Conservation (phyloP, 306 rosid species). For the Urtica urens region DNA sequence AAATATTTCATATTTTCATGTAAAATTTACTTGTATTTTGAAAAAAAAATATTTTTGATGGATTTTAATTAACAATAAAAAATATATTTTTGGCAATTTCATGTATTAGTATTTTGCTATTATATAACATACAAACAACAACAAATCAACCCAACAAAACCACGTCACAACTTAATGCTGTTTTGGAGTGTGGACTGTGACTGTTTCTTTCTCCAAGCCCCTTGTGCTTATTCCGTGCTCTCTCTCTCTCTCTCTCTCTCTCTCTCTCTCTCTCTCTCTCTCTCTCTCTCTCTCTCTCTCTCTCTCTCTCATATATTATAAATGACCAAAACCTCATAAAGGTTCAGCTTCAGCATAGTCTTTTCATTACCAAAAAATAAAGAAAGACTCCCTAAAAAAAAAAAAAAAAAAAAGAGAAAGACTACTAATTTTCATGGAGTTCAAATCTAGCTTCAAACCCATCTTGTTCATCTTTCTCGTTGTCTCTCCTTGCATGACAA, state of each 20-base stretch:
- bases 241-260: neutral
- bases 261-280: neutral
- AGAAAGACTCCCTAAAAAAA: neutral
- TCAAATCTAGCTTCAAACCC: slow-evolving; percentile 29
- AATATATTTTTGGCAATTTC: too few species aligned
- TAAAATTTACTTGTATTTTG: too few species aligned
- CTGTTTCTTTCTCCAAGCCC: slow-evolving; percentile 17
- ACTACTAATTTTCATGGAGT: slow-evolving; percentile 32
- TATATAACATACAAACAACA: slow-evolving; percentile 32
- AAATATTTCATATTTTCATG: too few species aligned
- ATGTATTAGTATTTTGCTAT: too few species aligned
- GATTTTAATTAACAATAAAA: too few species aligned
- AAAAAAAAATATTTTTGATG: too few species aligned
- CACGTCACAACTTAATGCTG: slow-evolving; percentile 30
- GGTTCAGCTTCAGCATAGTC: too few species aligned
- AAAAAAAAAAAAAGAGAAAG: neutral
- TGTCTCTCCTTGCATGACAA: slow-evolving; percentile 26
- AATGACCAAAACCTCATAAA: neutral
- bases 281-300: neutral
- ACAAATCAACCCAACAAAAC: slow-evolving; percentile 43
- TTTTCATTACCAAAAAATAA: too few species aligned
- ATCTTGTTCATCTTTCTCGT: slow-evolving; percentile 25
- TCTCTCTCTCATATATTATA: slow-evolving; percentile 6
- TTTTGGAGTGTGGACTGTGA: slow-evolving; percentile 50
- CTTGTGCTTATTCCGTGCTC: slow-evolving; percentile 18